Evolutionary conservation across 2,329 filamentous ascomycete species (phyloP).

Genomic region (Stachybotrys elegans): DNA sequence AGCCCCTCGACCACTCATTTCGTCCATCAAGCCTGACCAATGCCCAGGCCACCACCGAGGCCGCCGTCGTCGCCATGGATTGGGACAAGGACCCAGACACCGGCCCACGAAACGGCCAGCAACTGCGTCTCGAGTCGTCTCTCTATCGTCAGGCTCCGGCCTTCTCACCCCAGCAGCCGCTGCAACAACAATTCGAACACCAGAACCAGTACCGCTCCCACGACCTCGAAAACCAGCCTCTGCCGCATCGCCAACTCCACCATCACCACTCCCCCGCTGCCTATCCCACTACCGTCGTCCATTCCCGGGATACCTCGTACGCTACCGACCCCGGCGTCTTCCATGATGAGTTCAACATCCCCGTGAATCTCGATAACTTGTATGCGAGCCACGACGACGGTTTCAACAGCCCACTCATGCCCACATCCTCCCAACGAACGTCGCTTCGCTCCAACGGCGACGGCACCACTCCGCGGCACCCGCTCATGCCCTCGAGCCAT

Average conservation of each 20-base stretch:
- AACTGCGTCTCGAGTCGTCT: conserved; percentile 1
- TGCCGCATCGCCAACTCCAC: not conserved
- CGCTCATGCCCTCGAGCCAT: conserved; percentile 33
- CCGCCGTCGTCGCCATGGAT: conserved; percentile 15
- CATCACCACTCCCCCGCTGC: not conserved
- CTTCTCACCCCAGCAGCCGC: not conserved
- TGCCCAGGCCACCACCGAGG: conserved; percentile 37
- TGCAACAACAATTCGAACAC: not conserved
- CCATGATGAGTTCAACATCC: not conserved
- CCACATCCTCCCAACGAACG: conserved; percentile 36
- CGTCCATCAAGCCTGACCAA: conserved; percentile 36
- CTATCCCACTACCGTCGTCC: not conserved
- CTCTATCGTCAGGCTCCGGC: not conserved
- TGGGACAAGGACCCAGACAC: conserved; percentile 24
- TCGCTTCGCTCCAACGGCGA: conserved; percentile 46
- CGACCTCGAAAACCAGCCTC: not conserved
- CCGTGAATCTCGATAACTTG: not conserved
- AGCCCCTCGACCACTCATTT: conserved; percentile 35
- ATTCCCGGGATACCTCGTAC: not conserved
- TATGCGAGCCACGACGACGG: conserved; percentile 17
- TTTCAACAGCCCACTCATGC: conserved; percentile 23
- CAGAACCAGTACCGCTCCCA: not conserved
- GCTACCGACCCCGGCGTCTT: not conserved
- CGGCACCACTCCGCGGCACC: conserved; percentile 43
- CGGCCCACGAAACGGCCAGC: conserved; percentile 15